Evolutionary conservation across 2,329 filamentous ascomycete genomes (phyloP).

Genomic region (Endocalyx cinctus): DNA sequence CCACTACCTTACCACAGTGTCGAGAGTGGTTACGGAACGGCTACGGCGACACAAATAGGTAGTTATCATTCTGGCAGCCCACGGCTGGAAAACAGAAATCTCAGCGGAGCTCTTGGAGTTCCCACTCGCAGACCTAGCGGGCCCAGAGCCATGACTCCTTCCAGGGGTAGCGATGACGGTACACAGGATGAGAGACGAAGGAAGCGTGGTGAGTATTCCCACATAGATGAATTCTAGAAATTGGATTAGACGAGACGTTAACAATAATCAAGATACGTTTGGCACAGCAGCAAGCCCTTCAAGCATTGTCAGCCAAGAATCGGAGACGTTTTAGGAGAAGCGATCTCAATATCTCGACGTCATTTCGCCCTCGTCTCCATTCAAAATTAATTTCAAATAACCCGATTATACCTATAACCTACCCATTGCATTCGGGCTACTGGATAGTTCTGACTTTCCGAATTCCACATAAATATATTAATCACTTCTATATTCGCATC

Average conservation of each 20-base stretch:
- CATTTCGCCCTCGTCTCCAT: constrained; percentile 23
- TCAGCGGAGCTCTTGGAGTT: constrained; percentile 48
- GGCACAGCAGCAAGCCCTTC: constrained; percentile 38
- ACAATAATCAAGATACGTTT: constrained; percentile 43
- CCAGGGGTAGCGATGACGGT: constrained; percentile 37
- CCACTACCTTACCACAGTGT: constrained; percentile 53
- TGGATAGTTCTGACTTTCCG: constrained; percentile 9
- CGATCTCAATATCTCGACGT: constrained; percentile 23
- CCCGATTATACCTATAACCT: too few species aligned
- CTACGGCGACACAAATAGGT: constrained; percentile 41
- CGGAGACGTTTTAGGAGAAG: constrained; percentile 47
- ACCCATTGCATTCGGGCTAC: too few species aligned
- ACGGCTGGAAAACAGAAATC: constrained; percentile 52
- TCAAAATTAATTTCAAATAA: constrained; percentile 24
- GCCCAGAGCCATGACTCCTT: constrained; percentile 58
- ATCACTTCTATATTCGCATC: too few species aligned
- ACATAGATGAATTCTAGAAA: too few species aligned
- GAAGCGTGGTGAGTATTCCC: constrained; percentile 49
- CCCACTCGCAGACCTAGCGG: constrained; percentile 53
- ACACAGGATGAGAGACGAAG: constrained; percentile 44
- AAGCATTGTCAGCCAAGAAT: constrained; percentile 40
- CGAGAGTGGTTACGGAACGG: constrained; percentile 50
- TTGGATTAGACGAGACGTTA: too few species aligned
- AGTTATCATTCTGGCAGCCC: constrained; percentile 46
- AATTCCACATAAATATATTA: too few species aligned